phyloP scores from a whole-genome alignment of 805 yeast genomes.

The Ogataea pini region DNA sequence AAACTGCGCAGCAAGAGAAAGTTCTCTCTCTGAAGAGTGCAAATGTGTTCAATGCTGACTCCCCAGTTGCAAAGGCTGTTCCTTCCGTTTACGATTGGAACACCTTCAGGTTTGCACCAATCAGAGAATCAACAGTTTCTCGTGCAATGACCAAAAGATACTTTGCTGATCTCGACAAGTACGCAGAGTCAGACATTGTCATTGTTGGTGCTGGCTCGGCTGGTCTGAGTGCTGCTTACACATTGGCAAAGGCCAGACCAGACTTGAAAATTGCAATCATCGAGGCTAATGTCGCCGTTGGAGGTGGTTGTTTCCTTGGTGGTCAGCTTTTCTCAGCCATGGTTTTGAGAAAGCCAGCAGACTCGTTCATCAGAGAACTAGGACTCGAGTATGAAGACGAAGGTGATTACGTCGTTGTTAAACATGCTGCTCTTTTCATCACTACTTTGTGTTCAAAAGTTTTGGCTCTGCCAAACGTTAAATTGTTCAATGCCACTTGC shows the following conservation, averaged over 20 bases:
- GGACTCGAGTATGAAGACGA: constrained; percentile 73
- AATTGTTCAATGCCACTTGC: constrained; percentile 76
- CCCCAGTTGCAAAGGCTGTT: constrained; percentile 33
- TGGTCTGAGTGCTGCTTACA: constrained; percentile 75
- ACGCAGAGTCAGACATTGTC: constrained; percentile 72
- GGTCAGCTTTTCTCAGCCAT: constrained; percentile 77
- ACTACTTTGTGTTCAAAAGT: constrained; percentile 71
- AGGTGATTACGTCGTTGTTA: constrained; percentile 77
- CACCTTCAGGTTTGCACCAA: constrained; percentile 65
- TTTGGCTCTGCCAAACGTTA: constrained; percentile 69
- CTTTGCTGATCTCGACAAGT: constrained; percentile 70
- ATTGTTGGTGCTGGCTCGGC: constrained; percentile 80
- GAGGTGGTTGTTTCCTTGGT: constrained; percentile 80
- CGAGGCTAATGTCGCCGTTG: constrained; percentile 75
- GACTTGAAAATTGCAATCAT: constrained; percentile 72
- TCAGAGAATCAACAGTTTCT: constrained; percentile 75
- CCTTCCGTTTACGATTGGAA: constrained; percentile 57
- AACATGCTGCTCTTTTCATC: constrained; percentile 77
- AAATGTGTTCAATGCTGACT: constrained; percentile 27
- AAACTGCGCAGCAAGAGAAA: constrained; percentile 12
- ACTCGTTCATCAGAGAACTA: constrained; percentile 61
- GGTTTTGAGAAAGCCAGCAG: constrained; percentile 81
- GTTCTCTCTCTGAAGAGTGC: constrained; percentile 24
- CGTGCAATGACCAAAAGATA: constrained; percentile 79
- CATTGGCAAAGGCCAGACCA: constrained; percentile 70